Conservation (phyloP, 2,329 filamentous ascomycete genomes). For the Harringtonia aguacate region DNA sequence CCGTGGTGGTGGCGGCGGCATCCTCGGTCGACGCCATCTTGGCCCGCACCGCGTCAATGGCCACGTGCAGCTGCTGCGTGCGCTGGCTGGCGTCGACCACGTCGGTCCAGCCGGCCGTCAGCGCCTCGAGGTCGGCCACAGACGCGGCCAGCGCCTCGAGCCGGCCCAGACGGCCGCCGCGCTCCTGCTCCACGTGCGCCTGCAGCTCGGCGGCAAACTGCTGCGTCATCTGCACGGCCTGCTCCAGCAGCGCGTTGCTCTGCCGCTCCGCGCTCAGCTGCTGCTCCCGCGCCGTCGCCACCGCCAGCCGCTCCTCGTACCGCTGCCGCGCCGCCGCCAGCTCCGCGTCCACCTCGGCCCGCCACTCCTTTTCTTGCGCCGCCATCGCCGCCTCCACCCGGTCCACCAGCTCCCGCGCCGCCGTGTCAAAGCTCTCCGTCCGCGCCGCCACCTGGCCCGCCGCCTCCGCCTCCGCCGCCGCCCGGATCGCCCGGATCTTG, state of each 20-base stretch:
- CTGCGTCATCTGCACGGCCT: conserved; percentile 80
- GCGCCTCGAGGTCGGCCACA: conserved; percentile 73
- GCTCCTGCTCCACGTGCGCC: conserved; percentile 77
- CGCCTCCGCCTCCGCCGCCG: conserved; percentile 56
- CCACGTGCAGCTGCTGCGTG: conserved; percentile 93
- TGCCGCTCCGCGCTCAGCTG: conserved; percentile 74
- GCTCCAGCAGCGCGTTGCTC: conserved; percentile 78
- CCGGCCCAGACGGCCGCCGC: conserved; percentile 75
- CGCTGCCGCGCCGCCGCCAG: conserved; percentile 65
- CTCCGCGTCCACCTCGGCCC: conserved; percentile 78
- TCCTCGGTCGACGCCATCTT: conserved; percentile 47
- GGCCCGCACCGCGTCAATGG: conserved; percentile 82
- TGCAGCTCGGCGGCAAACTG: conserved; percentile 71
- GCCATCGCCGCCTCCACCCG: conserved; percentile 79
- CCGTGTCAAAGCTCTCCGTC: conserved; percentile 69
- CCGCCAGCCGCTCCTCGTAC: conserved; percentile 71
- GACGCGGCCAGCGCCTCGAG: conserved; percentile 68
- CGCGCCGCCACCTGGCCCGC: conserved; percentile 65
- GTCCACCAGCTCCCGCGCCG: conserved; percentile 75
- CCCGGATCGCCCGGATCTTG: conserved; percentile 67
- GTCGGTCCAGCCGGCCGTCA: conserved; percentile 81
- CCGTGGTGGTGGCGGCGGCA: conserved; percentile 42
- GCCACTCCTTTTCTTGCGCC: conserved; percentile 71
- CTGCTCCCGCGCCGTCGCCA: conserved; percentile 68
- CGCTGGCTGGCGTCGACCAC: conserved; percentile 84